Base-by-base conservation (phyloP, 225 moss, liverwort and hornwort species). In the Bryoerythrophyllum caledonicum region DNA sequence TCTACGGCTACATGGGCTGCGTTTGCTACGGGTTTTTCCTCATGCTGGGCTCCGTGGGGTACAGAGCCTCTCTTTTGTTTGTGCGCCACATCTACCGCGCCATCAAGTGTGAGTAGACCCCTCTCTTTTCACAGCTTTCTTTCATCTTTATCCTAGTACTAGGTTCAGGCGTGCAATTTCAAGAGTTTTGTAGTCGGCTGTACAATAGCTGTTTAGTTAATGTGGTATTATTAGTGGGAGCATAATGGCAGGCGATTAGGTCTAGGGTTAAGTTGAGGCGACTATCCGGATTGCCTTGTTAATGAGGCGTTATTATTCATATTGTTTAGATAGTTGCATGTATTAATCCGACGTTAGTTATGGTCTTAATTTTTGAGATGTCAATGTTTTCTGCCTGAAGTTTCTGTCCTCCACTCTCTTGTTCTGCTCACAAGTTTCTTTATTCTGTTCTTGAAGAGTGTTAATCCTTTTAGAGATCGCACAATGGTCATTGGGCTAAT, bases 1-100 rank as follows among this genome's bases (percentile, higher is more conserved):
- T 91, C 80, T 94, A 93, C 61, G 97, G 97, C 63, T 97, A 97
- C 76, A 97, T 97, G 97, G 91, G 90, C 53, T 93, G 94, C 76
- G 94, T 88, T 10, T 97, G 94, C 55, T 94, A 91, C 54, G 94
- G 94, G 0, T 97, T 97, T 85, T 97, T 97, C 89, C 85, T 97
- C 77, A 90, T 97, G 92, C 86, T 94, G 68, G 97, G 97, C 15
- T 84, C 97, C 27, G 88, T 97, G 6, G 97, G 97, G 60, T 97
- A 91, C 24, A 84, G 89, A 77, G 94, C 97, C 35, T 94, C 94
- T 20, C 86, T 93, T 35, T 67, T 94, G 65, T 97, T 97, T 78
- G 94, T 97, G 66, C 94, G 97, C 65, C 92, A 94, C 60, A 97
- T 97, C 56, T 97, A 97, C 63, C 89, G 94, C 35, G 94, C 97